Evolutionary conservation across 495 filamentous ascomycete genomes (phyloP).

Genomic region (Cryomyces minteri): DNA sequence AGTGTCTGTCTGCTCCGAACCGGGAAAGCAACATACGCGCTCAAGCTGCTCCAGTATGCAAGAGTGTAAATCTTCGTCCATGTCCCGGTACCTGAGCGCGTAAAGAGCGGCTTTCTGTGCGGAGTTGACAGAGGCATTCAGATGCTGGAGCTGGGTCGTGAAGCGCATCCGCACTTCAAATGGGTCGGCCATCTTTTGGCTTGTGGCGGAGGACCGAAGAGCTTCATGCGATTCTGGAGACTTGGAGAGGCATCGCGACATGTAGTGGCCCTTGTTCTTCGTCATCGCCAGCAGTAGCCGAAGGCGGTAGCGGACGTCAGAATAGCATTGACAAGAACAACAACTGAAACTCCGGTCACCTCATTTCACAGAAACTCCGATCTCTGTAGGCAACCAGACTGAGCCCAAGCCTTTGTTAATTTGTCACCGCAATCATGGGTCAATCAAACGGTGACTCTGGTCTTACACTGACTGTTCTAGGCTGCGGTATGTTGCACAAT

Average conservation of each 20-base stretch:
- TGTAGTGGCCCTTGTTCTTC: too few species aligned
- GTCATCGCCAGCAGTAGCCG: too few species aligned
- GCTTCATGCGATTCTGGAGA: too few species aligned
- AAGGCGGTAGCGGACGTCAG: too few species aligned
- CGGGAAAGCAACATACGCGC: slow-evolving; percentile 26
- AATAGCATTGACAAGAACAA: too few species aligned
- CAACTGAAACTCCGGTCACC: too few species aligned
- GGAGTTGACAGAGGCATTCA: slow-evolving; percentile 76
- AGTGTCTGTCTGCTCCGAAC: neutral
- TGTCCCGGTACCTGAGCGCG: slow-evolving; percentile 78
- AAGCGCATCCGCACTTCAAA: slow-evolving; percentile 99
- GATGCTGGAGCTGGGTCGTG: slow-evolving; percentile 64
- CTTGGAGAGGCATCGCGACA: too few species aligned
- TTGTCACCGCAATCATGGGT: neutral
- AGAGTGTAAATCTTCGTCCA: slow-evolving; percentile 91
- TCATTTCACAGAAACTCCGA: too few species aligned
- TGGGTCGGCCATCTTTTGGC: slow-evolving; percentile 57
- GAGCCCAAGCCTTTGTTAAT: too few species aligned
- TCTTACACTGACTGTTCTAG: slow-evolving; percentile 50
- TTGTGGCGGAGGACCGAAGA: neutral
- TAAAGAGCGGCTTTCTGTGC: slow-evolving; percentile 87
- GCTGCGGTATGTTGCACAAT: slow-evolving; percentile 38
- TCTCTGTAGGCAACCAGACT: too few species aligned
- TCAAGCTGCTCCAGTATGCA: slow-evolving; percentile 95
- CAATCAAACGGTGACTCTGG: slow-evolving; percentile 6